Base-by-base conservation (phyloP, 1,284 basidiomycete genomes). In the Bjerkandera adusta region DNA sequence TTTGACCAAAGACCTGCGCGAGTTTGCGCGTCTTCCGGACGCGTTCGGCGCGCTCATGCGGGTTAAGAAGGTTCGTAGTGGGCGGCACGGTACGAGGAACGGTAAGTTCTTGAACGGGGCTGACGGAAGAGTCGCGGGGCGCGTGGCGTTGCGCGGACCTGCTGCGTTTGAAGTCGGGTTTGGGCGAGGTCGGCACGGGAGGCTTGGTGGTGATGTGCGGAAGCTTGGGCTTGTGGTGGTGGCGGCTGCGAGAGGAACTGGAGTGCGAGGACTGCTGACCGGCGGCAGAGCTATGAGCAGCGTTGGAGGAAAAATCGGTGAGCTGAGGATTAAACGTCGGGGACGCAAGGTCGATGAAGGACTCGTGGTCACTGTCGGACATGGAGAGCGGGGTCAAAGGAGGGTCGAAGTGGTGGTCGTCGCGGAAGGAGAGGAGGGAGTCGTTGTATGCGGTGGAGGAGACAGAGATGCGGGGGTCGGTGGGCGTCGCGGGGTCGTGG, bases 1-100 rank as follows among this genome's bases (percentile, higher is more conserved):
- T 76, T 62, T 80, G 74, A 21, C 91, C 91, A 41, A 93, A 82
- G 15, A 92, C 66, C 56, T 85, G 82, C 21, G 87, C 78, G 33
- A 93, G 74, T 65, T 93, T 93, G 57, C 83, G 79, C 25, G 82
- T 79, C 53, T 84, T 83, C 42, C 81, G 73, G 20, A 92, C 69
- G 43, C 87, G 79, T 33, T 87, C 82, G 0, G 84, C 77, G 18
- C 89, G 83, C 54, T 89, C 82, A 18, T 76, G 72, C 8, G 82
- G 68, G 48, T 73, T 71, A 30, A 92, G 79, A 47, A 75, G 68
- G 61, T 89, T 89, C 2, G 80, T 83, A 4, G 83, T 85, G 1
- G 79, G 76, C 0, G 82, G 80, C 11, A 13, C 62, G 52, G 47
- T 24, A 16, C 24, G 34, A 12, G 20, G 24, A n/a, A n/a, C n/a